These are phyloP conservation scores for Cercospora brassicicola DNA, from an alignment of 2,329 filamentous ascomycete species.

Conservation along the genomic window DNA sequence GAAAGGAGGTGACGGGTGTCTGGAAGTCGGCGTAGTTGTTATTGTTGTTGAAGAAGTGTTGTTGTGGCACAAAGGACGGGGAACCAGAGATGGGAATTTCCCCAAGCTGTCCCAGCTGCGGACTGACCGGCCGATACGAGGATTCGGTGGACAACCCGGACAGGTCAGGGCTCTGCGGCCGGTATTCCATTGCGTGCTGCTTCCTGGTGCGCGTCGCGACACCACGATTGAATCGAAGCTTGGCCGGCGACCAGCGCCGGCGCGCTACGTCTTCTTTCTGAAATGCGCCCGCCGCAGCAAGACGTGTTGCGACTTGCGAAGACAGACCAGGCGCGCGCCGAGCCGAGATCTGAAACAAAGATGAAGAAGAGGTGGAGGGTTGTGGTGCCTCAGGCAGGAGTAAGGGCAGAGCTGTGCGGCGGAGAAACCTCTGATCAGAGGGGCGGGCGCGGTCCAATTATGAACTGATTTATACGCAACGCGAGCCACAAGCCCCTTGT, in stretches of 20 bases:
- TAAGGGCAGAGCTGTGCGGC: neutral
- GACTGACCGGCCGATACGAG: constrained; percentile 8
- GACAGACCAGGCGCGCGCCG: neutral
- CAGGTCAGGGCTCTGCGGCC: constrained; percentile 7
- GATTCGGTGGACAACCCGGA: constrained; percentile 2
- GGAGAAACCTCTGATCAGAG: neutral
- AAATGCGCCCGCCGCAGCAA: neutral
- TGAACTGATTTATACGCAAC: constrained; percentile 1
- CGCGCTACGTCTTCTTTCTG: neutral
- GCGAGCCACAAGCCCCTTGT: neutral
- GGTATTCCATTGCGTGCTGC: constrained; percentile 2
- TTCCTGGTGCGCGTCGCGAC: neutral
- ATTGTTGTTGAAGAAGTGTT: constrained; percentile 11
- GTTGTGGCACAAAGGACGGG: constrained; percentile 13
- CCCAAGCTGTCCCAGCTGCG: constrained; percentile 10
- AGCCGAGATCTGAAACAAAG: constrained; percentile 2
- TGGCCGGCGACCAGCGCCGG: constrained; percentile 6
- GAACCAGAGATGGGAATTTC: constrained; percentile 6
- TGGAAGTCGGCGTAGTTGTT: constrained; percentile 22
- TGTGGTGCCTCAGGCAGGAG: neutral
- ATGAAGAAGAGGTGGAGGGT: neutral
- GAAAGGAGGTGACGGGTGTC: constrained; percentile 26
- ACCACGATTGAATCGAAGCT: neutral
- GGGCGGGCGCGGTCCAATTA: neutral
- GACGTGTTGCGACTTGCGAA: neutral